These are phyloP conservation scores for Microdochium paspali DNA, from an alignment of 2,329 filamentous ascomycete genomes.

Conservation along the genomic window DNA sequence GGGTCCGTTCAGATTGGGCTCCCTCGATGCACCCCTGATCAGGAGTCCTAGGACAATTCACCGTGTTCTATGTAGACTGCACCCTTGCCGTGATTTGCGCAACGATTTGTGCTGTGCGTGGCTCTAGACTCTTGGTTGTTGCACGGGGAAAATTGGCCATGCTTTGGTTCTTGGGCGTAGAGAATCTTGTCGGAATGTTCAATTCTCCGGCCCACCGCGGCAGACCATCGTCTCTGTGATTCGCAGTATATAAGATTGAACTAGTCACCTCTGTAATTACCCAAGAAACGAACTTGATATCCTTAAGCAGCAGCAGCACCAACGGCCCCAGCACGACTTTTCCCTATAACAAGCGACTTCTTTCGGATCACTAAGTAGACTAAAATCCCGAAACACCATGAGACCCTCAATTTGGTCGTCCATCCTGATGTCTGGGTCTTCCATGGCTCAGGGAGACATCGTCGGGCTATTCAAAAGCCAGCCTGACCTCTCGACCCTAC, in stretches of 20 bases:
- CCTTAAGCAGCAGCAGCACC: neutral
- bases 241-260: too few relatives aligned
- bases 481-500: slow-evolving; percentile 12
- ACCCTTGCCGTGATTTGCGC: too few relatives aligned
- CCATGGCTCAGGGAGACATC: slow-evolving; percentile 10
- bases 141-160: too few relatives aligned
- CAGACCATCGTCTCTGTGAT: too few relatives aligned
- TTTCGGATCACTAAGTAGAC: too few relatives aligned
- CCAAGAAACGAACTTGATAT: neutral
- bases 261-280: neutral
- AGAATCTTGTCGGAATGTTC: too few relatives aligned
- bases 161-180: too few relatives aligned
- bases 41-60: too few relatives aligned
- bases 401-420: slow-evolving; percentile 2
- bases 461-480: slow-evolving; percentile 11
- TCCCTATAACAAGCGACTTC: neutral
- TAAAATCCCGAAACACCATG: slow-evolving; percentile 3
- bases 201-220: too few relatives aligned
- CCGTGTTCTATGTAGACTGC: too few relatives aligned
- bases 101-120: too few relatives aligned
- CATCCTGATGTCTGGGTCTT: slow-evolving; percentile 3
- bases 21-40: neutral
- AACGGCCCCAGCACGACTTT: neutral
- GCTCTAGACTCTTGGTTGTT: too few relatives aligned
- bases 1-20: neutral